phyloP scores from a whole-genome alignment of 305 asterid genomes.

The Ajuga reptans region DNA sequence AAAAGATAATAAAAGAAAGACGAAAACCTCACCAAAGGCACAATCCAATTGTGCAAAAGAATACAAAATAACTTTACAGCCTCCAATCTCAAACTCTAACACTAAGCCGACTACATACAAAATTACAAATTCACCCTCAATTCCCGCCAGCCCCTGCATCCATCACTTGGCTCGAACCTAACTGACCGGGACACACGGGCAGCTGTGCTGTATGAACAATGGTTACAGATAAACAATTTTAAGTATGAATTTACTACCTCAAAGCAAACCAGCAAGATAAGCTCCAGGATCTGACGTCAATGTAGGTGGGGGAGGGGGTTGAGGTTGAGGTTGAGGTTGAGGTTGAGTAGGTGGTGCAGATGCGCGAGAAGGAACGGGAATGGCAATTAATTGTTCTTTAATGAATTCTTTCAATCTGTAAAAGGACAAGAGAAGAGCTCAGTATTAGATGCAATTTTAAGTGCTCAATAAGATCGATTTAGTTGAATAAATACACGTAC shows the following conservation, averaged over 20 bases:
- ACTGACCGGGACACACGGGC: constrained; percentile 18
- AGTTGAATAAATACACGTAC: constrained; percentile 37
- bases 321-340: constrained; percentile 41
- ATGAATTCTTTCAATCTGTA: constrained; percentile 86
- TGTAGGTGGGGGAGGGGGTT: constrained; percentile 43
- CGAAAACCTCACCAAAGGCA: constrained; percentile 37
- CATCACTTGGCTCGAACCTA: constrained; percentile 22
- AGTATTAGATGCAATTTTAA: background rate
- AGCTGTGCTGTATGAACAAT: constrained; percentile 43
- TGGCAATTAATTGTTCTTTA: constrained; percentile 70
- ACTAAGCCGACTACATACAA: constrained; percentile 32
- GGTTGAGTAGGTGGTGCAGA: constrained; percentile 25
- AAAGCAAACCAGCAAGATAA: constrained; percentile 85
- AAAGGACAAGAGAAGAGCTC: constrained; percentile 1
- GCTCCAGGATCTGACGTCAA: constrained; percentile 74
- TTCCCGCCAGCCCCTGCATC: constrained; percentile 63
- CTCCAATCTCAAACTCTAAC: constrained; percentile 34
- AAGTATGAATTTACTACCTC: constrained; percentile 21
- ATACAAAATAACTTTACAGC: constrained; percentile 49
- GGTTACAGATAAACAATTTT: constrained; percentile 30
- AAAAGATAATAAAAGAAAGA: constrained; percentile 19
- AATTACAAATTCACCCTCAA: constrained; percentile 33
- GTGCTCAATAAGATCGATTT: constrained; percentile 3
- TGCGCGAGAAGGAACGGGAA: constrained; percentile 52
- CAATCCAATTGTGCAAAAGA: constrained; percentile 54